Evolutionary conservation across 2,329 filamentous ascomycete species (phyloP).

Genomic region (Colletotrichum scovillei): DNA sequence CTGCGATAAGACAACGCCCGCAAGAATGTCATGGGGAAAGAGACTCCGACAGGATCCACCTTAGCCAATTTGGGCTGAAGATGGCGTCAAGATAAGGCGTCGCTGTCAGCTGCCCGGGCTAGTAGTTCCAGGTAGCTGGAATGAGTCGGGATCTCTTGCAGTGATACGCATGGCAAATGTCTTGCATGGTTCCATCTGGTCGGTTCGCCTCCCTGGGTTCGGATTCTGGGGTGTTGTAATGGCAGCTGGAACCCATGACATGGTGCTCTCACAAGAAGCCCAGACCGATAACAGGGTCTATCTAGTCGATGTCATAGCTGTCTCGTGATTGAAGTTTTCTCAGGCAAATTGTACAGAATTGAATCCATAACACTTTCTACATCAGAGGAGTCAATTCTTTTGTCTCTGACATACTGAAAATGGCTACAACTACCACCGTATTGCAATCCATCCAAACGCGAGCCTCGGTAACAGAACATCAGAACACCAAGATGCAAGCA

Average conservation of each 20-base stretch:
- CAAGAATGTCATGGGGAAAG: not conserved
- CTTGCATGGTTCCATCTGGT: not conserved
- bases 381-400: too few species aligned
- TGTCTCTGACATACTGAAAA: accelerated
- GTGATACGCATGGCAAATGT: not conserved
- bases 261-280: not conserved
- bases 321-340: too few species aligned
- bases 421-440: not conserved
- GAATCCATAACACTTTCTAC: too few species aligned
- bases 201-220: not conserved
- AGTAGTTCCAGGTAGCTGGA: not conserved
- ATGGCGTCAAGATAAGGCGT: not conserved
- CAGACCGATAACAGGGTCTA: not conserved
- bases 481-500: accelerated
- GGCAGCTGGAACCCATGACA: not conserved
- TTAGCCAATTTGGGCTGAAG: not conserved
- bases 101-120: not conserved
- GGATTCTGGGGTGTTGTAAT: not conserved
- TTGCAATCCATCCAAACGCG: not conserved
- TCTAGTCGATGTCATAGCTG: too few species aligned
- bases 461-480: not conserved
- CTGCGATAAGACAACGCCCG: not conserved
- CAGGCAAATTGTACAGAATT: too few species aligned
- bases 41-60: not conserved
- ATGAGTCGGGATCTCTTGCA: not conserved